Percentiles rank a stretch among this genome's conserved stretches.
Evolutionary conservation across 2,329 filamentous ascomycete genomes (phyloP).

Genomic region (Tolypocladium paradoxum): DNA sequence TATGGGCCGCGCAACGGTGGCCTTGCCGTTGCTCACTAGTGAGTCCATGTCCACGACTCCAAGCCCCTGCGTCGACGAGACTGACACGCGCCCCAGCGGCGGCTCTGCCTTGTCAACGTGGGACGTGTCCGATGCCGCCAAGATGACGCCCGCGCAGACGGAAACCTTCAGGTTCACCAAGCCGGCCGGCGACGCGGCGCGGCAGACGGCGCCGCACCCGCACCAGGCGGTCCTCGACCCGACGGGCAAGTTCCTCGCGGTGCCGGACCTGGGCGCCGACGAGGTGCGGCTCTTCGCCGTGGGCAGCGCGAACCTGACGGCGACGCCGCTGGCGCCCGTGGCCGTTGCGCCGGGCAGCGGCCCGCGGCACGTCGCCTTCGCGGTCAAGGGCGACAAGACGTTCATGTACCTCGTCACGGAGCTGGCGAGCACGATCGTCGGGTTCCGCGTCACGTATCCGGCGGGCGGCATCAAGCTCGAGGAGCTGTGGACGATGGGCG

Average conservation of each 20-base stretch:
- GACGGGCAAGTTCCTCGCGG: slow-evolving; percentile 48
- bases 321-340: slow-evolving; percentile 28
- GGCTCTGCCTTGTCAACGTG: slow-evolving; percentile 33
- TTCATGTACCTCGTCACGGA: slow-evolving; percentile 54
- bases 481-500: slow-evolving; percentile 35
- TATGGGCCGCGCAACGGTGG: slow-evolving; percentile 30
- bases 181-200: slow-evolving; percentile 27
- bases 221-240: slow-evolving; percentile 58
- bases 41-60: slow-evolving; percentile 11
- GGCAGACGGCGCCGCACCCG: slow-evolving; percentile 50
- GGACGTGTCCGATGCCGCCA: slow-evolving; percentile 26
- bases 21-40: slow-evolving; percentile 36
- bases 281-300: slow-evolving; percentile 46
- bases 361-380: slow-evolving; percentile 55
- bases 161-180: slow-evolving; percentile 27
- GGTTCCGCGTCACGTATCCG: slow-evolving; percentile 45
- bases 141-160: slow-evolving; percentile 25
- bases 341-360: slow-evolving; percentile 42
- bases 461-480: slow-evolving; percentile 30
- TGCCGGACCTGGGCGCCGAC: slow-evolving; percentile 58
- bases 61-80: not conserved
- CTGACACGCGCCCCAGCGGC: slow-evolving; percentile 14
- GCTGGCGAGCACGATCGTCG: slow-evolving; percentile 44
- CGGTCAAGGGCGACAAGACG: slow-evolving; percentile 29
- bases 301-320: slow-evolving; percentile 28